Evolutionary conservation across 139 green algal species (phyloP).

Genomic region (Picochlorum costavermella): DNA sequence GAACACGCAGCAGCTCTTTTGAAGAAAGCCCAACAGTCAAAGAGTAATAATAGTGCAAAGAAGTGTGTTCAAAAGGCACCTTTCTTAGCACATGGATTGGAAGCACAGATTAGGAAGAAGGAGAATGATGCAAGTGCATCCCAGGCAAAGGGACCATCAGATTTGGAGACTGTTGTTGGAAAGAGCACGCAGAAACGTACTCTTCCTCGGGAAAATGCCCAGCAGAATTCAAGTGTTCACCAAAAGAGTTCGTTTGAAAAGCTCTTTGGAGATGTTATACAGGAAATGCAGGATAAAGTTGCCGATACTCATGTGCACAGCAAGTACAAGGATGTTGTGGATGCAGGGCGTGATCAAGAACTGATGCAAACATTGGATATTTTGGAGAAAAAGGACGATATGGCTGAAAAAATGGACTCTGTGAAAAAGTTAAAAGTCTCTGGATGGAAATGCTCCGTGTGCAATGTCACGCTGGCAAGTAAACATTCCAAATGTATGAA

Average conservation of each 20-base stretch:
- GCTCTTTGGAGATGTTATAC: not conserved
- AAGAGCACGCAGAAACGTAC: too few species aligned
- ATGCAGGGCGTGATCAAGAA: conserved; percentile 11
- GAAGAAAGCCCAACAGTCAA: too few species aligned
- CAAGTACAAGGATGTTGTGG: conserved; percentile 13
- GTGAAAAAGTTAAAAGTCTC: conserved; percentile 25
- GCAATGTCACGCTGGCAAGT: conserved; percentile 24
- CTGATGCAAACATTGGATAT: conserved; percentile 15
- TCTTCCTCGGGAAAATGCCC: not conserved
- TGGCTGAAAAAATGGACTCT: conserved; percentile 31
- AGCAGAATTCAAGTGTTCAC: not conserved
- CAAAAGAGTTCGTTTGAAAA: not conserved
- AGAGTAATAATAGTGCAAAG: too few species aligned
- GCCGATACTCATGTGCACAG: not conserved
- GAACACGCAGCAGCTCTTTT: too few species aligned
- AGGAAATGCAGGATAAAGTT: not conserved
- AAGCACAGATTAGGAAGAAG: too few species aligned
- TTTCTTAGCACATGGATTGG: too few species aligned
- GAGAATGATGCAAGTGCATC: too few species aligned
- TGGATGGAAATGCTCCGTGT: conserved; percentile 38
- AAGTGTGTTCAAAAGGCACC: too few species aligned
- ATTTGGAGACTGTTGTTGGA: too few species aligned
- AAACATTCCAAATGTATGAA: conserved; percentile 13
- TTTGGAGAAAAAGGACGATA: conserved; percentile 38
- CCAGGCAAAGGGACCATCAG: too few species aligned